Base-by-base conservation (phyloP, 1,284 basidiomycete genomes). In the Heliocybe sulcata region DNA sequence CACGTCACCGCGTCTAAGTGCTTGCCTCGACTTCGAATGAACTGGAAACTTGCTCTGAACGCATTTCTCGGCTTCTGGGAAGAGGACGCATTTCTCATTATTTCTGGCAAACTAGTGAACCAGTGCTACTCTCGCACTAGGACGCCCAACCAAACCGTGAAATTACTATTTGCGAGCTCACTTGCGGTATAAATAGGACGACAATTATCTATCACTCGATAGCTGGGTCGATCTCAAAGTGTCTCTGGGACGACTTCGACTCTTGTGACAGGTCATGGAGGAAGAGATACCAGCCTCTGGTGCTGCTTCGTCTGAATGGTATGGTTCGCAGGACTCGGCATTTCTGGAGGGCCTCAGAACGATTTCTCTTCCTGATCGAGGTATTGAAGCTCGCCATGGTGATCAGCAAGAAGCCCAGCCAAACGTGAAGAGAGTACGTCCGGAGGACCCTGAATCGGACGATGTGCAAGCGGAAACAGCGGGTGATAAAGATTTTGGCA, bases 401-500 rank as follows among this genome's bases (percentile, higher is more conserved):
- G 38, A 20, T n/a, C 38, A 3, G 19, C 25, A 8, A 26, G 45
- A 47, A 8, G 16, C 3, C 22, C 12, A 29, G 10, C 23, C 11
- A 31, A 45, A 4, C 27, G 6, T 22, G 20, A 29, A 53, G 31
- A 29, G 48, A 51, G 2, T 4, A 12, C 47, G 23, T n/a, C 25
- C 47, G 25, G 47, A 49, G 14, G 47, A 49, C 47, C 27, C 11
- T 11, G 47, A 49, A 3, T 25, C 11, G 22, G 3, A 49, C 14
- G 47, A 49, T 22, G 47, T 8, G 22, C 23, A 20, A 49, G 6
- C 8, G n/a, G 8, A 42, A 42, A 42, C 16, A 16, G 8, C 38
- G n/a, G 38, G 38, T 42, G 19, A 26, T 48, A 49, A n/a, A 45
- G 55, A 58, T 45, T 58, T 57, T 31, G 19, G 45, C 20, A 42